Base-by-base conservation (phyloP, 2,329 filamentous ascomycete genomes). In the Chaetomiaceae sp. region DNA sequence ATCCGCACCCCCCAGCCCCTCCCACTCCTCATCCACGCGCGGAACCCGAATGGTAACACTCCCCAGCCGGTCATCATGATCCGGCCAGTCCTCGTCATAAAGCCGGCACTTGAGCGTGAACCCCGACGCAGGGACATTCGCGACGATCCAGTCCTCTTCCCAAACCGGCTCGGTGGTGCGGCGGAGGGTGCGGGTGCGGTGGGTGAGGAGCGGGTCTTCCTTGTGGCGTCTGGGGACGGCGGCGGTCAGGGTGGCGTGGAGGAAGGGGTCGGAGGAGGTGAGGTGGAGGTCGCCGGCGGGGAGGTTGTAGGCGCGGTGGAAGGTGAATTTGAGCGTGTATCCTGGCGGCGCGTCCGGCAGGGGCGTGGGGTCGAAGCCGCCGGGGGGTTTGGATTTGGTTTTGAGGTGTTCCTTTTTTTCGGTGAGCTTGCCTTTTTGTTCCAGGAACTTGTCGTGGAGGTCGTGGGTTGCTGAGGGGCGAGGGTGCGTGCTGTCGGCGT, bases 51-150 rank as follows among this genome's bases (percentile, higher is more conserved):
- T 74, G 43, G 90, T 90, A 3, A 89, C 89, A 65, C 94, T 95
- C 11, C 92, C 92, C 19, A 97, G 78, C 23, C 89, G 80, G 70
- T 97, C 92, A 66, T 97, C 88, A 60, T 87, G 83, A 67, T 96
- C 89, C 1, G 85, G 82, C 31, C 85, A 83, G 70, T 97, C 92
- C 68, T 97, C 92, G 65, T 97, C 92, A 70, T 91, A 95, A 17
- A 97, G 72, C 49, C 89, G 81, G 57, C 89, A 90, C 68, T 96
- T 96, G 61, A 97, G 78, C 53, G 78, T 80, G 72, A 96, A 95
- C 4, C 91, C 91, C 0, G 80, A 82, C 0, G 84, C 75, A 0
- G 92, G 91, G 2, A 96, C 80, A 61, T 96, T 95, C 56, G 89
- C 89, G 22, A 97, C 86, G 20, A 90, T 78, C 92, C 92, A 97